Evolutionary conservation across 2,329 filamentous ascomycete genomes (phyloP).

Genomic region (Diplodia intermedia): DNA sequence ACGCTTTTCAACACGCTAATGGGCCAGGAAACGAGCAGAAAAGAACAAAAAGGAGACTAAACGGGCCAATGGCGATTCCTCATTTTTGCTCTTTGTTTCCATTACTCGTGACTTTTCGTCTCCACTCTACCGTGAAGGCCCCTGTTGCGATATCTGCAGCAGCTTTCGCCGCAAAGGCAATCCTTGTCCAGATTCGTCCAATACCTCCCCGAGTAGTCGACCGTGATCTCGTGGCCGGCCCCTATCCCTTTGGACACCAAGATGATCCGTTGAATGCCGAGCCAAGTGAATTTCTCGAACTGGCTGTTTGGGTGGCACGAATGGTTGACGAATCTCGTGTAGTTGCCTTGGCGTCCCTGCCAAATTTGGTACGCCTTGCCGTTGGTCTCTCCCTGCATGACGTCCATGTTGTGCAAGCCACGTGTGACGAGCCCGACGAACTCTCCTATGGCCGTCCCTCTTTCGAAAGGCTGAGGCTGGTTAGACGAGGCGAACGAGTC

Average conservation of each 20-base stretch:
- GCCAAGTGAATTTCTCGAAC: slow-evolving; percentile 64
- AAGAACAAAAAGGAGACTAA: not conserved
- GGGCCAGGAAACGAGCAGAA: not conserved
- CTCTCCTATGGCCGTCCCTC: slow-evolving; percentile 61
- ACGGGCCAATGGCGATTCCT: not conserved
- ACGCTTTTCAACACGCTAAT: no score
- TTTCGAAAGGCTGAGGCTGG: slow-evolving; percentile 52
- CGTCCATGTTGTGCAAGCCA: slow-evolving; percentile 60
- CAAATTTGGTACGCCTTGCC: slow-evolving; percentile 65
- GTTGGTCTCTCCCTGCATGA: slow-evolving; percentile 60
- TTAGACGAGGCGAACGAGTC: not conserved
- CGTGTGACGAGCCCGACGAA: slow-evolving; percentile 64
- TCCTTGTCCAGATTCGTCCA: slow-evolving; percentile 63
- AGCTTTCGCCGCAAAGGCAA: slow-evolving; percentile 61
- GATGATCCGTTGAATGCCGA: slow-evolving; percentile 62
- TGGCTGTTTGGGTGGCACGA: slow-evolving; percentile 65
- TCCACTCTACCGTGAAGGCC: not conserved
- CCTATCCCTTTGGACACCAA: slow-evolving; percentile 63
- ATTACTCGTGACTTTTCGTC: slow-evolving; percentile 5
- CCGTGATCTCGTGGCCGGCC: slow-evolving; percentile 62
- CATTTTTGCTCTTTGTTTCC: not conserved
- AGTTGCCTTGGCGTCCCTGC: slow-evolving; percentile 64
- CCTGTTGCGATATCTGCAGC: slow-evolving; percentile 54
- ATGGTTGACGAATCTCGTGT: slow-evolving; percentile 66
- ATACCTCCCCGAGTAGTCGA: slow-evolving; percentile 66